Evolutionary conservation across 2,329 filamentous ascomycete species (phyloP), one percentile per base, ranked within the genome.

Genomic region (Nemania sp.): DNA sequence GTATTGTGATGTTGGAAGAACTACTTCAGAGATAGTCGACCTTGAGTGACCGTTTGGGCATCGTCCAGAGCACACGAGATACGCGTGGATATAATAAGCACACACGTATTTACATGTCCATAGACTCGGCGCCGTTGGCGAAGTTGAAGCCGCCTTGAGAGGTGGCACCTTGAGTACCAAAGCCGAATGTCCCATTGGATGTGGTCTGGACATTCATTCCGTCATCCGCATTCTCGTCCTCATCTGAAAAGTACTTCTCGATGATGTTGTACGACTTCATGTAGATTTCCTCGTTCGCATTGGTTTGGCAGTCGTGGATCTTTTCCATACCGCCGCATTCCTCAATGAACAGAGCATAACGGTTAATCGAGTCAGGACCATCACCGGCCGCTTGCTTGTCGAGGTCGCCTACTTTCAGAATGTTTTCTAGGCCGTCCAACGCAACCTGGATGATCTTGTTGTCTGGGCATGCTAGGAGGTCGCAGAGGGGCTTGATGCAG

Each of bases 191-290:
- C 54, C 78, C 80, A 73, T 85, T 87, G 71, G 88, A 81, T 71
- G 89, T 86, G 25, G 81, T 76, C 74, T 92, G 89, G 63, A 90
- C 86, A 63, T 85, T 89, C 77, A 92, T 85, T 45, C 80, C 81
- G 72, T 96, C 91, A 64, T 92, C 91, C 69, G 92, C 92, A 71
- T 93, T 92, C 74, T 96, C 95, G 57, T 98, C 95, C 69, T 99
- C 95, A 73, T 99, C 95, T 0, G 93, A 97, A 82, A 99, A 99
- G 86, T 99, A 99, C 83, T 97, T 97, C 85, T 99, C 95, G 69
- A 99, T 99, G 79, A 99, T 99, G 85, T 96, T 98, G 85, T 98
- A 99, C 0, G 95, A 95, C 87, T 99, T 99, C 94, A 99, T 98
- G 85, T 99, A 99, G 71, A 99, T 99, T 80, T 99, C 95, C 81